A percentile compares a stretch with the other conserved stretches of the same genome.
phyloP scores from a whole-genome alignment of 1,139 yeast genomes.

The Protomyces inundatus region DNA sequence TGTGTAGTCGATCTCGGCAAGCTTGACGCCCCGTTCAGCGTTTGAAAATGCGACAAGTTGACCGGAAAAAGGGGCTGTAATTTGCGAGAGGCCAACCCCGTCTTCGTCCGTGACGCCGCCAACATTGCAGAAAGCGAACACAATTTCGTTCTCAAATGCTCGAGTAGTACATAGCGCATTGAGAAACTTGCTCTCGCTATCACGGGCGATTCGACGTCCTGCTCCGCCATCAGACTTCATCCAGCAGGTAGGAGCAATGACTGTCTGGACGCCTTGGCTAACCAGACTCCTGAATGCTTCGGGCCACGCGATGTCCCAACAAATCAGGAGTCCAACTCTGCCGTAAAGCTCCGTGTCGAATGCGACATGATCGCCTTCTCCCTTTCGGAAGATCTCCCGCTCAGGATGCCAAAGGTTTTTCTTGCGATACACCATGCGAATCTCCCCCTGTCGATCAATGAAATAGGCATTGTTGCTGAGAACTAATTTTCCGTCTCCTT shows the following conservation, averaged over 20 bases:
- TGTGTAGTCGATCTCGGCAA: constrained; percentile 26
- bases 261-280: constrained; percentile 30
- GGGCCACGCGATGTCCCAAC: constrained; percentile 33
- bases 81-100: constrained; percentile 20
- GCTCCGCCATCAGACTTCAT: constrained; percentile 29
- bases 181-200: constrained; percentile 30
- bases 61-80: constrained; percentile 23
- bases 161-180: constrained; percentile 29
- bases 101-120: constrained; percentile 26
- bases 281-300: constrained; percentile 32
- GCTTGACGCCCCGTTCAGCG: constrained; percentile 27
- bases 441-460: constrained; percentile 30
- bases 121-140: constrained; percentile 31
- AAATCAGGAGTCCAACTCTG: constrained; percentile 30
- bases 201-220: constrained; percentile 27
- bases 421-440: constrained; percentile 31
- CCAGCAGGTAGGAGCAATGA: constrained; percentile 33
- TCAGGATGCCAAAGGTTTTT: constrained; percentile 33
- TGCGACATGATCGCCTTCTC: constrained; percentile 29
- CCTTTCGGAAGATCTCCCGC: constrained; percentile 30
- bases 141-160: constrained; percentile 32
- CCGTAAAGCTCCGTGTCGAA: constrained; percentile 33
- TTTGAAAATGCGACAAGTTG: constrained; percentile 11
- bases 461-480: constrained; percentile 30
- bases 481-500: constrained; percentile 1